A percentile compares a stretch with the other conserved stretches of the same genome.
Conservation (phyloP, 2,329 filamentous ascomycete genomes). For the Periconia sp. region DNA sequence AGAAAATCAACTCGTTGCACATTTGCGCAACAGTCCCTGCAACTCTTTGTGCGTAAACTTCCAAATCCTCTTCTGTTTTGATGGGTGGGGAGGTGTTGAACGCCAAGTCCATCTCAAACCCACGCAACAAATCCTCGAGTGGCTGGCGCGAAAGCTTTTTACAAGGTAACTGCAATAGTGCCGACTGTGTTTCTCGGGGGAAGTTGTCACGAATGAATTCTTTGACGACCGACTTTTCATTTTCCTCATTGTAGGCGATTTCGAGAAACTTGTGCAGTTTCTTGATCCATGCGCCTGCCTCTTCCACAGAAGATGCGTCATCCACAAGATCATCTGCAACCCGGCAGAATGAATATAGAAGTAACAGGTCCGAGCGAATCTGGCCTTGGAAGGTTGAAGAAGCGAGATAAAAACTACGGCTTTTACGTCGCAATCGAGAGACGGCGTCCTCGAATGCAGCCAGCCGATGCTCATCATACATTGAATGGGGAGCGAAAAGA, state of each 20-base stretch:
- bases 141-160: slow-evolving; percentile 60
- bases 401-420: slow-evolving; percentile 73
- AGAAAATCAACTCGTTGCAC: slow-evolving; percentile 67
- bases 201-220: slow-evolving; percentile 54
- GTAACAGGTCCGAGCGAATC: slow-evolving; percentile 67
- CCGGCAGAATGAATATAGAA: slow-evolving; percentile 74
- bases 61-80: slow-evolving; percentile 58
- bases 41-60: slow-evolving; percentile 66
- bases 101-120: slow-evolving; percentile 68
- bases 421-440: slow-evolving; percentile 61
- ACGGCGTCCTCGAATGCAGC: slow-evolving; percentile 62
- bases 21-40: slow-evolving; percentile 73
- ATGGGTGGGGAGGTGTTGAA: slow-evolving; percentile 60
- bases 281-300: slow-evolving; percentile 60
- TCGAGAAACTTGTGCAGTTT: slow-evolving; percentile 62
- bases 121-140: slow-evolving; percentile 65
- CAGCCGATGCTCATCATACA: slow-evolving; percentile 62
- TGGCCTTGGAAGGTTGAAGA: slow-evolving; percentile 69
- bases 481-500: slow-evolving; percentile 50
- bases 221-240: slow-evolving; percentile 8
- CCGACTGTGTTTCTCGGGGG: slow-evolving; percentile 54
- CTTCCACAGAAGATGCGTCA: slow-evolving; percentile 55
- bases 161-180: slow-evolving; percentile 62
- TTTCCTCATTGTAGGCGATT: slow-evolving; percentile 48
- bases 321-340: slow-evolving; percentile 75